Percentiles rank a stretch among this genome's conserved stretches.
Evolutionary conservation across 2,329 filamentous ascomycete species (phyloP).

Genomic region (Sphaceloma murrayae): DNA sequence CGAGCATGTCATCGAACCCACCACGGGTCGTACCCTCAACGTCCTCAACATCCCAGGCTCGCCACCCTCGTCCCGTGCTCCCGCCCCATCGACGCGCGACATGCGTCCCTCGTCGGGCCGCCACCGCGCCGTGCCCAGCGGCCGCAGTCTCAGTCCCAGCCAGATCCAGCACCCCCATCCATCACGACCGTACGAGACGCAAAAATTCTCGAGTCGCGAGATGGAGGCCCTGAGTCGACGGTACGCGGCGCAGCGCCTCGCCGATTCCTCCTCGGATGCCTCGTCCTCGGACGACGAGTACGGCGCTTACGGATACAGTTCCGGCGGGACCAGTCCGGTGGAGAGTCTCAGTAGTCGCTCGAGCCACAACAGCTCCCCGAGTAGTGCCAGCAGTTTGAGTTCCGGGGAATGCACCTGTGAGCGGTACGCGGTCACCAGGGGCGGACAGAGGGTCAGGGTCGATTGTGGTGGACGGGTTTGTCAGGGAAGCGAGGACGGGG

Average conservation of each 20-base stretch:
- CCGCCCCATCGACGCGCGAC: slow-evolving; percentile 35
- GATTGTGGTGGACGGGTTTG: slow-evolving; percentile 88
- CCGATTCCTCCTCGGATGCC: slow-evolving; percentile 16
- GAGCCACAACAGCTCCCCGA: slow-evolving; percentile 49
- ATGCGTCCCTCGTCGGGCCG: slow-evolving; percentile 35
- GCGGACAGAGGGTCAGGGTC: slow-evolving; percentile 82
- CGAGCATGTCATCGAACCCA: slow-evolving; percentile 83
- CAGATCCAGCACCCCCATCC: slow-evolving; percentile 89
- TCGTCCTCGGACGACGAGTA: slow-evolving; percentile 33
- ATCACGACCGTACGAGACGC: slow-evolving; percentile 75
- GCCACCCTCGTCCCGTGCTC: slow-evolving; percentile 34
- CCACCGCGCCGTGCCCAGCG: slow-evolving; percentile 64
- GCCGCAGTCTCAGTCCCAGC: slow-evolving; percentile 76
- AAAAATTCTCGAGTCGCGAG: slow-evolving; percentile 66
- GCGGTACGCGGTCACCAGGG: slow-evolving; percentile 90
- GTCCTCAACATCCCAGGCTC: slow-evolving; percentile 75
- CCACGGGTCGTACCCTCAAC: slow-evolving; percentile 93
- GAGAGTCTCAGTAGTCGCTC: slow-evolving; percentile 68
- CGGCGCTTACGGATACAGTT: slow-evolving; percentile 52
- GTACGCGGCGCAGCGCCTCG: slow-evolving; percentile 41
- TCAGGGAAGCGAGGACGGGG: slow-evolving; percentile 64
- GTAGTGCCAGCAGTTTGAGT: slow-evolving; percentile 49
- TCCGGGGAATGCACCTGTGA: slow-evolving; percentile 73
- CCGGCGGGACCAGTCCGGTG: slow-evolving; percentile 44
- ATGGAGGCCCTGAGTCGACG: slow-evolving; percentile 59